These are phyloP conservation scores for Pyrus communis DNA, from an alignment of 306 rosid species.

Conservation along the genomic window DNA sequence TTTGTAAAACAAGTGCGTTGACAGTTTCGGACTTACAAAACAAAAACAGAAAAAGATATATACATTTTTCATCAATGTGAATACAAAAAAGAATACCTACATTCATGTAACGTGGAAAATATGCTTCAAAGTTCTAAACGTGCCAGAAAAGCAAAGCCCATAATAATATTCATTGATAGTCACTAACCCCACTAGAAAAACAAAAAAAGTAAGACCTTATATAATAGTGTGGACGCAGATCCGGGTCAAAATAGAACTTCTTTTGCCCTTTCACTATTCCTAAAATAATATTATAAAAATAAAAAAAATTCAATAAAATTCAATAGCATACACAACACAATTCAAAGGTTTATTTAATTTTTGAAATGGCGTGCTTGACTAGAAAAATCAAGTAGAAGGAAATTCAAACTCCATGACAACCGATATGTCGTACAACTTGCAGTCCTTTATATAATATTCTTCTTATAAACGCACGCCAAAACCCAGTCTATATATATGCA, in stretches of 20 bases:
- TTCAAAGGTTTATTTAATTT: background rate
- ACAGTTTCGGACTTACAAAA: background rate
- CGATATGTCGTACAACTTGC: conserved; percentile 29
- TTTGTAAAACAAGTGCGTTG: background rate
- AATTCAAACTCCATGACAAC: conserved; percentile 11
- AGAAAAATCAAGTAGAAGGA: background rate
- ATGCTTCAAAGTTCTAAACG: background rate
- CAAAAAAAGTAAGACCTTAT: background rate
- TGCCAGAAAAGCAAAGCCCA: background rate
- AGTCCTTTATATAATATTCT: background rate
- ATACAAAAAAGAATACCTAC: background rate
- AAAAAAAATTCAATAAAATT: background rate
- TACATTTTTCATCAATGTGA: background rate
- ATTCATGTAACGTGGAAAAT: conserved; percentile 38
- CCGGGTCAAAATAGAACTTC: conserved; percentile 56
- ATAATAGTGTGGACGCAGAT: background rate
- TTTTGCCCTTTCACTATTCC: background rate
- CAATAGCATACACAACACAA: background rate
- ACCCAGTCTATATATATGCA: background rate
- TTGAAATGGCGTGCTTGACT: background rate
- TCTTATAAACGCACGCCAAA: background rate
- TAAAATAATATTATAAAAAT: background rate
- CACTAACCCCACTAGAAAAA: background rate
- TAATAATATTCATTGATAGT: background rate
- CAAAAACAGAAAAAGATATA: background rate